Evolutionary conservation across 192 early-diverging fungal genomes (phyloP).

Genomic region (Endogone sp.): DNA sequence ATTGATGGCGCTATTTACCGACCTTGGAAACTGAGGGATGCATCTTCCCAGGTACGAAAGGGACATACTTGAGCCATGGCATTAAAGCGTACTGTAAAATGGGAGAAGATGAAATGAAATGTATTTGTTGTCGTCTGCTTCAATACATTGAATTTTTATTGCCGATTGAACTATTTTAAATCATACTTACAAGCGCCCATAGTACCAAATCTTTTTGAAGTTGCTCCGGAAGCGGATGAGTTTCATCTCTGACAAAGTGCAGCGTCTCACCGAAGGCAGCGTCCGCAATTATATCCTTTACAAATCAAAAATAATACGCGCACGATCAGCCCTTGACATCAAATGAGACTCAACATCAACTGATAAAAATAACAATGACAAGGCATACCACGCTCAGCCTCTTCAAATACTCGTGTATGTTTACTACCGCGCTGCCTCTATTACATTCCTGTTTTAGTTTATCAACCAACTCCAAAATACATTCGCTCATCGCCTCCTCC

Average conservation of each 20-base stretch:
- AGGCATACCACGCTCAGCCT: neutral
- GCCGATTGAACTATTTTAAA: neutral
- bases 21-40: neutral
- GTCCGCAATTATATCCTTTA: neutral
- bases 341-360: neutral
- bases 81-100: neutral
- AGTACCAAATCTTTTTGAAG: neutral
- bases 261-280: neutral
- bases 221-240: neutral
- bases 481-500: neutral
- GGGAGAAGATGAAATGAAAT: neutral
- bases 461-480: neutral
- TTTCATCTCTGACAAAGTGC: neutral
- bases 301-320: neutral
- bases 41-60: neutral
- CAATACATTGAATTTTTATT: no score
- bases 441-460: neutral
- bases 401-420: neutral
- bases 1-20: neutral
- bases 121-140: no score
- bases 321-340: neutral
- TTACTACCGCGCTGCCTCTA: neutral
- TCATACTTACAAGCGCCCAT: neutral
- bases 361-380: neutral
- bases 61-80: neutral